Base-by-base conservation (phyloP, 768 basidiomycete genomes). In the Leccinum rimulosum region DNA sequence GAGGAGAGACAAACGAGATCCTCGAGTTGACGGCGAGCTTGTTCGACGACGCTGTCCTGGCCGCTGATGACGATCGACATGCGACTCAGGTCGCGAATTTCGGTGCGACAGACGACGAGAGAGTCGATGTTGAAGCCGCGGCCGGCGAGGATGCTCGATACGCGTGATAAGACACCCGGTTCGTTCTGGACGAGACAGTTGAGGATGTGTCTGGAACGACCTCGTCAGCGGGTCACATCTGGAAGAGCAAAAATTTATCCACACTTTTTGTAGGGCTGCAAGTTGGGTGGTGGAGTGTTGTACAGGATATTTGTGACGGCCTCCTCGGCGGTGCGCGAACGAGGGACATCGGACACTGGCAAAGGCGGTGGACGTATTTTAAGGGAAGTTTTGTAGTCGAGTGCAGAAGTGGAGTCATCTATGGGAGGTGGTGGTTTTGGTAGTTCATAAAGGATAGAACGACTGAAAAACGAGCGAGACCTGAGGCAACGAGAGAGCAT, bases 141-240 rank as follows among this genome's bases (percentile, higher is more conserved):
- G 45, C 93, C 97, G 19, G 97, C 97, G 25, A 99, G 83, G 68
- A 96, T 98, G 56, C 97, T 97, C 6, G 96, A 96, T 3, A 99
- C 95, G 66, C 97, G 89, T 30, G 96, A 97, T 12, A 99, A 83
- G n/a, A 99, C 97, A 68, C 97, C 97, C 3, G 97, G 97, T 76
- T 99, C 97, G 72, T 99, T 98, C 75, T 99, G 97, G 4, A 98
- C 97, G 60, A 99, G 86, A 74, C 95, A 98, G 77, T 99, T 98
- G 62, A 98, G 82, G 58, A 95, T 84, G 70, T 98, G 96, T 73
- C 95, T 98, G 67, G 56, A 62, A 62, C 1, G 56, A 28, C 33
- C 15, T 47, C 48, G 35, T 64, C 33, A 56, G 45, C 12, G 8
- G 12, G 47, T 25, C 3, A 27, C 8, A 10, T 15, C 9, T 28